Evolutionary conservation across 345 rosid genomes (phyloP), one percentile per base, ranked within the genome.

Genomic region (Aethionema arabicum): DNA sequence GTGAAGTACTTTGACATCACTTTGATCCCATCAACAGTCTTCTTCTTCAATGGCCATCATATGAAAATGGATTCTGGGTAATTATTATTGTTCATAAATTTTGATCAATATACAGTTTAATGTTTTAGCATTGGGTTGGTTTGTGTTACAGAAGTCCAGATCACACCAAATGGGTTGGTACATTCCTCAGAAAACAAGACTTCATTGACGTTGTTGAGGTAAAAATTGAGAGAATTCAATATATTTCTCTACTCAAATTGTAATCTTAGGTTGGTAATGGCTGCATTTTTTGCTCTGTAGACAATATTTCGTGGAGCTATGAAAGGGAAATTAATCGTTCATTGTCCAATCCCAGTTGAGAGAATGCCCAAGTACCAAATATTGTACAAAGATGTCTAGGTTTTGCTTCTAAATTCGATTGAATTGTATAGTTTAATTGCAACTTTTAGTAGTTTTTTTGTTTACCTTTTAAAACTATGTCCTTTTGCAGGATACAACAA

Each of bases 31-130:
- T 87, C 96, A 2, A 83, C 95, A 0, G 42, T 90, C 29, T 93
- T 90, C 83, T 93, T 93, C 84, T 87, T 93, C 83, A 93, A 93
- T 54, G 91, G 95, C 1, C 90, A 87, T 63, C 96, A 93, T 27
- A 90, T 93, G 91, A 93, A 93, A 77, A 77, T 93, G 86, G 99
- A 93, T 77, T 87, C 86, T 56, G 95, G 96, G 99, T 90, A 70
- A 4, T 21, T 68, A 16, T 32, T 27, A 0, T 49, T 33, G 11
- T 7, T 13, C 37, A 10, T 52, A 21, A 5, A 7, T 4, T 9
- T 27, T 4, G 13, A 5, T 14, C 7, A 5, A 46, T 4, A 10
- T 8, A 11, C 11, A 7, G 16, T 16, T 11, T 32, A 13, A 8
- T 7, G 27, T 11, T 1, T 15, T 7, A 9, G 5, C 10, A 3